Evolutionary conservation across 768 basidiomycete species (phyloP).

Genomic region (Nevesoporus exiguus): DNA sequence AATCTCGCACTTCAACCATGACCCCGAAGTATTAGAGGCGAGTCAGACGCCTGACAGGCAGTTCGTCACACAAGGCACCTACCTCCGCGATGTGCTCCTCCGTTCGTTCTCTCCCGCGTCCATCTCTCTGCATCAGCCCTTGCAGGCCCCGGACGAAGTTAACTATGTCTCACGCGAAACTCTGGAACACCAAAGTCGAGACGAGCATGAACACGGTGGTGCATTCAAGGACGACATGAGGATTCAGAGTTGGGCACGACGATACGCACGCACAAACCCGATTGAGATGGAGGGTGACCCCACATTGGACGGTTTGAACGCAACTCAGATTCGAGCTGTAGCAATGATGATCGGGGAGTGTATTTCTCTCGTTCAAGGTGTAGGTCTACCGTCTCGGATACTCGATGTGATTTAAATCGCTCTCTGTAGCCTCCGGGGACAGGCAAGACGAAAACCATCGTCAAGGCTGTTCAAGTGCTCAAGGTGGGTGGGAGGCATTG

Average conservation of each 20-base stretch:
- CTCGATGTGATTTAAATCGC: background rate
- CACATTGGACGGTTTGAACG: conserved; percentile 56
- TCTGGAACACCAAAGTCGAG: conserved; percentile 36
- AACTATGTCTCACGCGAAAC: conserved; percentile 36
- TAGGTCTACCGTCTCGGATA: conserved; percentile 35
- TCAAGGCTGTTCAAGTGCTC: conserved; percentile 77
- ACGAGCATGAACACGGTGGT: conserved; percentile 33
- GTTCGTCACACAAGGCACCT: conserved; percentile 63
- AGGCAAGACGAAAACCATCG: conserved; percentile 90
- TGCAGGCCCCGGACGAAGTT: conserved; percentile 41
- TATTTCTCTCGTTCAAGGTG: conserved; percentile 83
- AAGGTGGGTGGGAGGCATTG: conserved; percentile 53
- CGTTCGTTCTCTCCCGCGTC: conserved; percentile 44
- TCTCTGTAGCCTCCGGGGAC: conserved; percentile 76
- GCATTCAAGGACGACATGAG: conserved; percentile 69
- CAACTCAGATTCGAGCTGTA: conserved; percentile 75
- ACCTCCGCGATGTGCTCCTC: conserved; percentile 68
- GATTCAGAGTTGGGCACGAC: conserved; percentile 77
- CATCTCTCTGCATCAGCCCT: conserved; percentile 22
- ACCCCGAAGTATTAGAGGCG: conserved; percentile 45
- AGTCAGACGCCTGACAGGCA: conserved; percentile 38
- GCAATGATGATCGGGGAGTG: conserved; percentile 83
- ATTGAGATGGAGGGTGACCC: conserved; percentile 79
- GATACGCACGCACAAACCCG: conserved; percentile 60
- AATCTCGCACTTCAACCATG: conserved; percentile 50